Percentiles rank a stretch among this genome's conserved stretches.
Conservation (phyloP, 2,329 filamentous ascomycete genomes). For the Cordyceps tenuipes region DNA sequence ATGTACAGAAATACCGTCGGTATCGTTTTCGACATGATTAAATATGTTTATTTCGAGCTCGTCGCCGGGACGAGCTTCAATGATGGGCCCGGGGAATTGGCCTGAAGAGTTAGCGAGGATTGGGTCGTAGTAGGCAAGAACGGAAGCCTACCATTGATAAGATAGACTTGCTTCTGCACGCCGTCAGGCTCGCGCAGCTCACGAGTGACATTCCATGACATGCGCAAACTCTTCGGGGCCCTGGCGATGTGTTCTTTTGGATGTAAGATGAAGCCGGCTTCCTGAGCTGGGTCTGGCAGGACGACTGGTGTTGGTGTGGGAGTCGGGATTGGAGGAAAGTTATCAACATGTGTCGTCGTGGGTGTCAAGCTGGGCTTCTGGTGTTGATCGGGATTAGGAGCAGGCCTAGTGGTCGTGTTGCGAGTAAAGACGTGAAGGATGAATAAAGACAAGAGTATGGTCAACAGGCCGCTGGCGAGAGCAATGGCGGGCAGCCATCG, state of each 20-base stretch:
- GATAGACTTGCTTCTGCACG: conserved; percentile 38
- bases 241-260: conserved; percentile 34
- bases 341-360: not conserved
- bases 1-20: conserved; percentile 46
- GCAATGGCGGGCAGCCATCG: not conserved
- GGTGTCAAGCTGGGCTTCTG: not conserved
- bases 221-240: conserved; percentile 22
- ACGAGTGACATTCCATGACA: conserved; percentile 32
- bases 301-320: not conserved
- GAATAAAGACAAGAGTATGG: not conserved
- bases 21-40: conserved; percentile 28
- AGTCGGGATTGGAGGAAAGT: not conserved
- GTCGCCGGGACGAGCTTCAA: conserved; percentile 37
- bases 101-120: conserved; percentile 25
- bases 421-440: conserved; percentile 7
- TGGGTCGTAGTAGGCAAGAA: not conserved
- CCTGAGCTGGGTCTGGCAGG: not conserved
- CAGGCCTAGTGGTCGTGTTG: not conserved
- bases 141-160: conserved; percentile 36
- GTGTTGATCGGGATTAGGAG: not conserved
- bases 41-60: conserved; percentile 31
- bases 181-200: conserved; percentile 36
- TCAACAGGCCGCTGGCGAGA: not conserved
- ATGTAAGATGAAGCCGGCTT: conserved; percentile 22
- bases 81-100: conserved; percentile 34